phyloP scores from a whole-genome alignment of 2,329 filamentous ascomycete genomes.

The Penicillium sp. region DNA sequence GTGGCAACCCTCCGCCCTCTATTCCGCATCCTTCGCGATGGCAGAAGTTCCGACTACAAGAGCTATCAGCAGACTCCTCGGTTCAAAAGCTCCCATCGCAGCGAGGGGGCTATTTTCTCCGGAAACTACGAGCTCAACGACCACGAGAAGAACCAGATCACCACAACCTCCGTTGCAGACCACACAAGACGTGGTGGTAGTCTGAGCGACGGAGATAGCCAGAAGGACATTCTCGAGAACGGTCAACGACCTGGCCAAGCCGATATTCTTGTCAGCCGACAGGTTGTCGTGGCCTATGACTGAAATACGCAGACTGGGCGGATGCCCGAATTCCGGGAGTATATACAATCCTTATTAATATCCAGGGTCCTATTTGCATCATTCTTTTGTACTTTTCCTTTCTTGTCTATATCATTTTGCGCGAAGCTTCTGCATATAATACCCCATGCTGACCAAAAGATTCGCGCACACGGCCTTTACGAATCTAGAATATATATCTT shows the following conservation, averaged over 20 bases:
- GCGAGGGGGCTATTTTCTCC: conserved; percentile 6
- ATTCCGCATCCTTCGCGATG: conserved; percentile 29
- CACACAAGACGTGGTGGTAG: neutral
- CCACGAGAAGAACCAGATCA: conserved; percentile 8
- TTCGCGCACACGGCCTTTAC: neutral
- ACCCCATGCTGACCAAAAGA: neutral
- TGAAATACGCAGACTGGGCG: neutral
- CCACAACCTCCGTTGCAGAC: neutral
- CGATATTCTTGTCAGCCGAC: conserved; percentile 20
- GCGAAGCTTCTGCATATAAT: neutral
- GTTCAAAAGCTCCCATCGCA: conserved; percentile 2
- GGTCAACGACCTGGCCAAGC: conserved; percentile 11
- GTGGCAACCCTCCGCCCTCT: conserved; percentile 49
- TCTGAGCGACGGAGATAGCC: conserved; percentile 23
- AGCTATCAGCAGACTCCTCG: conserved; percentile 11
- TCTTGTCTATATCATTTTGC: neutral
- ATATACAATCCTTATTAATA: neutral
- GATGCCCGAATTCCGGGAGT: neutral
- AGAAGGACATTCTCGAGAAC: conserved; percentile 21
- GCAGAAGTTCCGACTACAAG: conserved; percentile 15
- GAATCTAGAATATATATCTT: neutral
- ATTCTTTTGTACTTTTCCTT: neutral
- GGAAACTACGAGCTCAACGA: conserved; percentile 18
- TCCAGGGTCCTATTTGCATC: neutral
- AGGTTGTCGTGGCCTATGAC: conserved; percentile 19